Evolutionary conservation across 495 filamentous ascomycete species (phyloP).

Genomic region (Barbatosphaeria neglecta): DNA sequence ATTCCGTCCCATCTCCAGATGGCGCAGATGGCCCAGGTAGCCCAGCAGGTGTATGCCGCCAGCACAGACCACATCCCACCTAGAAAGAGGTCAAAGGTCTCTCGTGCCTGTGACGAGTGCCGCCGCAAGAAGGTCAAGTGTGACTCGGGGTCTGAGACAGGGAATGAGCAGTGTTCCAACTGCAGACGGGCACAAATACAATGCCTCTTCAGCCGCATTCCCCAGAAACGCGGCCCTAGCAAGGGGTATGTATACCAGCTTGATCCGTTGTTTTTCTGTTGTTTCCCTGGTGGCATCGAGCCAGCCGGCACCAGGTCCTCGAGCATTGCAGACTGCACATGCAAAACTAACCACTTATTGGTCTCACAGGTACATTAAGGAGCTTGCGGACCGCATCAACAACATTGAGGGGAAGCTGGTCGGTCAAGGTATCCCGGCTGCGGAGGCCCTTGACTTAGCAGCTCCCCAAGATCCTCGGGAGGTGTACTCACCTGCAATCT

Average conservation of each 20-base stretch:
- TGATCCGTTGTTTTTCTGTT: too few species aligned
- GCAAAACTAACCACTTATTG: conserved; percentile 10
- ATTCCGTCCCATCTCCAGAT: conserved; percentile 23
- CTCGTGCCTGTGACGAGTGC: conserved; percentile 89
- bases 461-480: conserved; percentile 24
- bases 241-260: conserved; percentile 58
- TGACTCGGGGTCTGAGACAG: conserved; percentile 71
- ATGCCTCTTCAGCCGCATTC: conserved; percentile 85
- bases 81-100: conserved; percentile 81
- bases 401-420: conserved; percentile 59
- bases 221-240: conserved; percentile 89
- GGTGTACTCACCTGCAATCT: conserved; percentile 18
- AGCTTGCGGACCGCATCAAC: conserved; percentile 79
- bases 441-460: conserved; percentile 9
- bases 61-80: conserved; percentile 53
- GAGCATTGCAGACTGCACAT: too few species aligned
- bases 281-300: too few species aligned
- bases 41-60: conserved; percentile 13
- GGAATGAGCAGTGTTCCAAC: conserved; percentile 71
- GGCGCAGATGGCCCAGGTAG: conserved; percentile 14
- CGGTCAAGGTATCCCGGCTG: conserved; percentile 4
- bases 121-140: conserved; percentile 95
- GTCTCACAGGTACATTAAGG: conserved; percentile 79
- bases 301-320: too few species aligned
- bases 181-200: conserved; percentile 65